Conservation (phyloP, 495 filamentous ascomycete genomes). For the Penicillium herquei region DNA sequence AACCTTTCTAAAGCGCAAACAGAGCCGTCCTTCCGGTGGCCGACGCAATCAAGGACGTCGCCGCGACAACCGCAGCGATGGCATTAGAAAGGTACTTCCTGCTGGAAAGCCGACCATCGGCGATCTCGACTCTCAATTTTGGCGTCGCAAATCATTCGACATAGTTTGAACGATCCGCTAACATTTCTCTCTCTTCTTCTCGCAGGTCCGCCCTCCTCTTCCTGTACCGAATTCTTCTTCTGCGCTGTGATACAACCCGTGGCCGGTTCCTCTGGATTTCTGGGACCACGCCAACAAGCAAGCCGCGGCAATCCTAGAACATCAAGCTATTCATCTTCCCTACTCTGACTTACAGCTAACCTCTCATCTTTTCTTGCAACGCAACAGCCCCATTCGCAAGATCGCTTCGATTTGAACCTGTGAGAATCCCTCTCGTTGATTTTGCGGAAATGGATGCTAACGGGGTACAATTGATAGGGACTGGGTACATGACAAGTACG, state of each 20-base stretch:
- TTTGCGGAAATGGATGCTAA: conserved; percentile 15
- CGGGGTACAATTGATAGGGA: conserved; percentile 52
- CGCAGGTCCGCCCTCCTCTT: conserved; percentile 44
- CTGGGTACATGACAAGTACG: conserved; percentile 88
- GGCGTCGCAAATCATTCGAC: not conserved
- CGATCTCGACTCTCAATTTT: not conserved
- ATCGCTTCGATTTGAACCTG: conserved; percentile 57
- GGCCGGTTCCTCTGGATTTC: conserved; percentile 27
- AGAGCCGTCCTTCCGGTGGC: conserved; percentile 37
- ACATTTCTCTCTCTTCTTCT: conserved; percentile 13
- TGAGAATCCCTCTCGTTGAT: conserved; percentile 22
- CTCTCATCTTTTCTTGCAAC: conserved; percentile 42
- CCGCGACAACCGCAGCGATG: conserved; percentile 50
- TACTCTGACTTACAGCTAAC: conserved; percentile 57
- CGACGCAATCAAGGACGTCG: conserved; percentile 61
- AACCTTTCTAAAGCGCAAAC: conserved; percentile 16
- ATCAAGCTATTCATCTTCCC: conserved; percentile 42
- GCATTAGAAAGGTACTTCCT: conserved; percentile 73
- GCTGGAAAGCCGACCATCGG: not conserved
- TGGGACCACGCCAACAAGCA: conserved; percentile 31
- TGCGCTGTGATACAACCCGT: conserved; percentile 41
- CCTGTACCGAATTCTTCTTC: conserved; percentile 35
- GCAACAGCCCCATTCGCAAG: conserved; percentile 56
- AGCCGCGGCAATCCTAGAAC: conserved; percentile 35
- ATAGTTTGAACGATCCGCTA: conserved; percentile 14